These are phyloP conservation scores for Melampsora larici-populina DNA, from an alignment of 1,284 basidiomycete genomes.

Conservation along the genomic window DNA sequence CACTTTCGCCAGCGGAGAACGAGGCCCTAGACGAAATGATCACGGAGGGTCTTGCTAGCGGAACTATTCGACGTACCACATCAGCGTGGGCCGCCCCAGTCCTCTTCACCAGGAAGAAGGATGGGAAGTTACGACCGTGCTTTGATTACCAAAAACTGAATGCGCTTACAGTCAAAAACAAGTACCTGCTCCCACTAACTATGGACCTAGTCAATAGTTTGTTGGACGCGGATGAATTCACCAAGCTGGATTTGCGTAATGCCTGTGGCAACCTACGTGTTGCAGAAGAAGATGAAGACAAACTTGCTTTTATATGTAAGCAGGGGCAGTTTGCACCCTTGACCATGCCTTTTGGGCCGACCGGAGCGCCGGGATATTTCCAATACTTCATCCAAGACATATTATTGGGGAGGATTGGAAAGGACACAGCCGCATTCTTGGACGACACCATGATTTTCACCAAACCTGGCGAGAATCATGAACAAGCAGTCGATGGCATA, in stretches of 20 bases:
- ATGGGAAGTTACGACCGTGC: not conserved
- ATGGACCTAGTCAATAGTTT: conserved; percentile 47
- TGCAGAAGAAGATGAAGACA: not conserved
- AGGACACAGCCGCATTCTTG: not conserved
- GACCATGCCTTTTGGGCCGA: conserved; percentile 14
- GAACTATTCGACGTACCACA: not conserved
- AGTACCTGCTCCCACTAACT: conserved; percentile 51
- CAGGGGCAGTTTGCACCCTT: conserved; percentile 5
- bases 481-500: conserved; percentile 50
- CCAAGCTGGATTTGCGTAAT: not conserved
- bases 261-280: not conserved
- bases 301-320: not conserved
- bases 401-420: not conserved
- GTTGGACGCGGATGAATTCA: not conserved
- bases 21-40: not conserved
- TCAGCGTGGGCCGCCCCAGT: conserved; percentile 45
- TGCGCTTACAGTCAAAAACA: conserved; percentile 1
- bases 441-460: not conserved
- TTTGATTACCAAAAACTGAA: conserved; percentile 46
- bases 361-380: not conserved
- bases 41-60: not conserved
- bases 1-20: not conserved
- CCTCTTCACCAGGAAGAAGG: conserved; percentile 40
- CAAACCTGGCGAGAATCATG: not conserved
- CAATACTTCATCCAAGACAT: conserved; percentile 7